These are phyloP conservation scores for Scheffersomyces cryptocercus DNA, from an alignment of 1,139 yeast genomes.

Conservation along the genomic window DNA sequence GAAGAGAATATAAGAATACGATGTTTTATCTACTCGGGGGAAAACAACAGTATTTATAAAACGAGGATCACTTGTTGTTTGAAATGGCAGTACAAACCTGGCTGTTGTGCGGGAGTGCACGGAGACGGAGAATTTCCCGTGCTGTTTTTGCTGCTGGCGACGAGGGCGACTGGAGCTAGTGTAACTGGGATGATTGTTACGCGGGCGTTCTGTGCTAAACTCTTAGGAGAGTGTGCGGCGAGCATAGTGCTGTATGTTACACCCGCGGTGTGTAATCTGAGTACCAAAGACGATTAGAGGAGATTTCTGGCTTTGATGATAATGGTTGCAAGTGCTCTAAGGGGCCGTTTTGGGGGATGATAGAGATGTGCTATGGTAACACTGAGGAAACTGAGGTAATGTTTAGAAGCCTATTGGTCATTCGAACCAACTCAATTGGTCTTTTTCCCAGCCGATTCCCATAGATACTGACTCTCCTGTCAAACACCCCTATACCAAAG, in stretches of 20 bases:
- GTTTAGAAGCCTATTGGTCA: no score
- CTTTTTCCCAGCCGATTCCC: no score
- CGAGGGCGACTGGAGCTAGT: not conserved
- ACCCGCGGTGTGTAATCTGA: not conserved
- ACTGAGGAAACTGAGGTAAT: no score
- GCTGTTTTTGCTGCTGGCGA: not conserved
- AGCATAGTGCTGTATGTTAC: not conserved
- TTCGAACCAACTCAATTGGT: no score
- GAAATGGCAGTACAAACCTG: constrained; percentile 2
- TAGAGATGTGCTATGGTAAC: no score
- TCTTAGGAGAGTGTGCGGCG: not conserved
- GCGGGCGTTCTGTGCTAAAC: not conserved
- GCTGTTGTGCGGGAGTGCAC: not conserved
- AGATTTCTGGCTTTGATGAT: not conserved
- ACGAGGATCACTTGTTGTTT: no score
- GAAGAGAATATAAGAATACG: constrained; percentile 7
- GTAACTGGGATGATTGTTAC: not conserved
- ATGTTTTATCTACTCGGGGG: constrained; percentile 8
- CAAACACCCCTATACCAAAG: no score
- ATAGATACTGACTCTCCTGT: no score
- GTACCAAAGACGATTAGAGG: constrained; percentile 2
- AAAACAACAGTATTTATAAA: no score
- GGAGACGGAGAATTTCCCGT: not conserved
- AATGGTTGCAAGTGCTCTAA: not conserved
- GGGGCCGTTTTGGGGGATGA: no score